Conservation (phyloP, 1,284 basidiomycete species). For the Puccinia horiana region DNA sequence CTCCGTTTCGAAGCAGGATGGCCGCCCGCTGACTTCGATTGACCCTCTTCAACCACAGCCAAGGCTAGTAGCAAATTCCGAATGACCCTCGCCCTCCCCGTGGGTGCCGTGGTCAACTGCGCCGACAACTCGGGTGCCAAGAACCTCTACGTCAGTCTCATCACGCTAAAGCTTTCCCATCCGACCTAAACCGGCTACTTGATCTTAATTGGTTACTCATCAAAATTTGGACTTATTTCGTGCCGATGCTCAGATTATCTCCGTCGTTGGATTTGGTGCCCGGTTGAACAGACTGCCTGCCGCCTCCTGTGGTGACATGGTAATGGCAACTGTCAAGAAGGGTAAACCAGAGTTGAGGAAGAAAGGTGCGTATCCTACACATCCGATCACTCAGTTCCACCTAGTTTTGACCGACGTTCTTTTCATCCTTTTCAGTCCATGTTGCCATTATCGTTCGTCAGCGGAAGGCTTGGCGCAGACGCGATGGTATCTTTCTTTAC, state of each 20-base stretch:
- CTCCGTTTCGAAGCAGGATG: neutral
- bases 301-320: conserved; percentile 87
- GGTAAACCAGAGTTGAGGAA: conserved; percentile 99
- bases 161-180: neutral
- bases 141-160: conserved; percentile 69
- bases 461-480: conserved; percentile 96
- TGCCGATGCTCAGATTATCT: conserved; percentile 66
- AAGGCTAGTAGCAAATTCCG: conserved; percentile 90
- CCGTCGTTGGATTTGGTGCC: conserved; percentile 89
- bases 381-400: neutral
- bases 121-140: conserved; percentile 99
- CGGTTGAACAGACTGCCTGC: conserved; percentile 96
- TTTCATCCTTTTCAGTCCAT: conserved; percentile 69
- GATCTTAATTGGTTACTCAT: too few relatives aligned
- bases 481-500: conserved; percentile 98
- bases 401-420: conserved; percentile 35
- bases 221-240: neutral
- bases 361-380: conserved; percentile 74
- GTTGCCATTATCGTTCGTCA: conserved; percentile 95
- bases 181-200: neutral
- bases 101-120: conserved; percentile 98
- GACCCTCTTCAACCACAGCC: neutral
- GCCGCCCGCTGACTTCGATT: neutral
- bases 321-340: conserved; percentile 99
- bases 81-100: conserved; percentile 91